These are phyloP conservation scores for Hypholoma sublateritium DNA, from an alignment of 768 basidiomycete genomes.

Conservation along the genomic window DNA sequence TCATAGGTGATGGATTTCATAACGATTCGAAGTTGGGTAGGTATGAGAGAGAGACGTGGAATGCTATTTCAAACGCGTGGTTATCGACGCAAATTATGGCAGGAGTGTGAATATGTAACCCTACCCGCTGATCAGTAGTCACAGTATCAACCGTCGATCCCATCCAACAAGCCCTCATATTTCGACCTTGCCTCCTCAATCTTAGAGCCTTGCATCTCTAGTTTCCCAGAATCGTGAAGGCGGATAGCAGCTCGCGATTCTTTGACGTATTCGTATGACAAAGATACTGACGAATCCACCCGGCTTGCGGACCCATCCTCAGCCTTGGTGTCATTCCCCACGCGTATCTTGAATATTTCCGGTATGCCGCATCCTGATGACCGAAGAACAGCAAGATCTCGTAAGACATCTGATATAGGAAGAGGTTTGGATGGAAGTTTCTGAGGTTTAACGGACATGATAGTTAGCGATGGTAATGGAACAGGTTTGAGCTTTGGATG, in stretches of 20 bases:
- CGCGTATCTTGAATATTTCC: constrained; percentile 19
- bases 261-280: constrained; percentile 59
- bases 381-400: constrained; percentile 71
- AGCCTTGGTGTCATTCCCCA: background rate
- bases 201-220: constrained; percentile 49
- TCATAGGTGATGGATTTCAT: too few relatives aligned
- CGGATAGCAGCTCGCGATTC: constrained; percentile 59
- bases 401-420: constrained; percentile 58
- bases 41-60: too few relatives aligned
- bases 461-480: constrained; percentile 10
- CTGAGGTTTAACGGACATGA: constrained; percentile 24
- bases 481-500: constrained; percentile 6
- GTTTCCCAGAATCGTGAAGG: constrained; percentile 49
- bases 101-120: background rate
- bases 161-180: constrained; percentile 52
- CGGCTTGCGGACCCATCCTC: constrained; percentile 15
- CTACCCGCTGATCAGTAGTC: too few relatives aligned
- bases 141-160: constrained; percentile 19
- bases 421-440: constrained; percentile 47
- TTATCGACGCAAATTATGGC: background rate
- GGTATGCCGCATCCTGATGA: constrained; percentile 47
- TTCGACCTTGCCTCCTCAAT: constrained; percentile 57
- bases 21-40: too few relatives aligned
- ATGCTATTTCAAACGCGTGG: background rate
- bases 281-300: constrained; percentile 41